A percentile compares a stretch with the other conserved stretches of the same genome.
These are phyloP conservation scores for Zygnema circumcarinatum DNA, from an alignment of 139 green algal species.

Conservation along the genomic window DNA sequence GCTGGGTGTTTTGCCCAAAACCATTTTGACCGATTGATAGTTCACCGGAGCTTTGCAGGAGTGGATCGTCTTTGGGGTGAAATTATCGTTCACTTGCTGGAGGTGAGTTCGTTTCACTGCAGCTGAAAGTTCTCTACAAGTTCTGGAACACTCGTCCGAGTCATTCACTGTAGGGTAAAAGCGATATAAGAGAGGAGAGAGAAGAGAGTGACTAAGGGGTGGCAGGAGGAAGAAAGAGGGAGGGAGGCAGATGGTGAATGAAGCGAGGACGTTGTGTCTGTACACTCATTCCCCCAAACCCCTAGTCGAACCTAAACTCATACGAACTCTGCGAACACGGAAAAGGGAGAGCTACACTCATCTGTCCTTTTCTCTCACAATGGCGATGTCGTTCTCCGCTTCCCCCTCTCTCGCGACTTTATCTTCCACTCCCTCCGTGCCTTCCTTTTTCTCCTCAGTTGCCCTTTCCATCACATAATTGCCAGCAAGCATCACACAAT, in stretches of 20 bases:
- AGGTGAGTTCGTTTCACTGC: slow-evolving; percentile 36
- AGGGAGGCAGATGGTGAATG: too few species aligned
- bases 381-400: neutral
- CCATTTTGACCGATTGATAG: too few species aligned
- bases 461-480: neutral
- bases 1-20: too few species aligned
- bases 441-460: neutral
- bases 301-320: neutral
- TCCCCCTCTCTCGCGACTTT: neutral
- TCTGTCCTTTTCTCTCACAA: neutral
- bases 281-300: too few species aligned
- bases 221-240: too few species aligned
- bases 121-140: neutral
- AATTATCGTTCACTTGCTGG: slow-evolving; percentile 45
- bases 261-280: too few species aligned
- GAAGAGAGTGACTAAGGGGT: too few species aligned
- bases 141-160: neutral
- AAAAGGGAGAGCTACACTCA: neutral
- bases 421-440: neutral
- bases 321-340: neutral
- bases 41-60: slow-evolving; percentile 15
- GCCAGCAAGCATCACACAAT: too few species aligned
- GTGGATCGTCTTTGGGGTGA: slow-evolving; percentile 52
- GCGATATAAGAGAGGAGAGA: too few species aligned
- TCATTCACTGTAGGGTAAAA: too few species aligned